Base-by-base conservation (phyloP, 2,329 filamentous ascomycete genomes). In the Colletotrichum tropicicola region DNA sequence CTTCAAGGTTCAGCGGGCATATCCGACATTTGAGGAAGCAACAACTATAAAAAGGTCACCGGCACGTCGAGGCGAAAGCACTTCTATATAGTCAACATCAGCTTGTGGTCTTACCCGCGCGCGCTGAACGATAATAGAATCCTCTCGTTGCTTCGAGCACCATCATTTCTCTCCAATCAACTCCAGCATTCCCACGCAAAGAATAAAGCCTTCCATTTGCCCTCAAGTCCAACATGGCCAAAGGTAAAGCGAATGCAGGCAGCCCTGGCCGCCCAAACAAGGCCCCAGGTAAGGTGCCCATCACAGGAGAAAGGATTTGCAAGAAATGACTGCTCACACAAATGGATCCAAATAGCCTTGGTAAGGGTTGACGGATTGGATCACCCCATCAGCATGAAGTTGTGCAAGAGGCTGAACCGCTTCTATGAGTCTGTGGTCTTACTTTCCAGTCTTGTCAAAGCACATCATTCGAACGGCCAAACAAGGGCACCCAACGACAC, bases 381-480 rank as follows among this genome's bases (percentile, higher is more conserved):
- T 5, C 56, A 59, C 12, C 15, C 52, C 7, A 57, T 62, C 10
- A 62, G 43, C 25, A 9, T 35, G 6, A 49, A 35, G n/a, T 52
- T 62, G 3, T 57, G 59, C 25, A 62, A 49, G 27, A 28, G 59
- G 6, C 15, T 62, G 8, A 62, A 71, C 10, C 70, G 72, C 5
- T 68, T 77, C 35, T 76, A 74, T 17, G 74, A 75, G 23, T 70
- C 73, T 2, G 52, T 77, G 15, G 37, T 73, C 4, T 51, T 77
- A 13, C 70, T 68, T 54, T 68, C 70, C 6, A 69, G 72, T 3
- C 69, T 77, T 0, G 58, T 62, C 7, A 62, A 69, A 2, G 70
- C 71, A 25, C 66, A 51, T 32, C 25, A 30, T 23, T 23, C n/a
- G 0, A 57, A 48, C 17, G 19, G 21, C 7, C 37, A 35, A 9